Evolutionary conservation across 208 protist species (phyloP), one percentile per base, ranked within the genome.

Genomic region (Trypanosomatidae sp.): DNA sequence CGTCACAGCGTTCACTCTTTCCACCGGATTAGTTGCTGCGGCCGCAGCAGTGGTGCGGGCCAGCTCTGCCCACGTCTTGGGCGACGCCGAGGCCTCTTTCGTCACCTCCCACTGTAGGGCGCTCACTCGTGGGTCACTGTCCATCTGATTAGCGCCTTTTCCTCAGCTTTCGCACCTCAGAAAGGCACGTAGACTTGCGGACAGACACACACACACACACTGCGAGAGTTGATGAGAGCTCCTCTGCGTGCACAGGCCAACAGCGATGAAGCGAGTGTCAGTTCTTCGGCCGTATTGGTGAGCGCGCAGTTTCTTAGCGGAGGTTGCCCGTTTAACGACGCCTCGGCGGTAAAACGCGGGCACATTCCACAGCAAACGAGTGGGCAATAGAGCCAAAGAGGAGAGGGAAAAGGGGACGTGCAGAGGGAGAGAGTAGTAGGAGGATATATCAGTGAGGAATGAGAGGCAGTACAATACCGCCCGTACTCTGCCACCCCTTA

Each of bases 21-120:
- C 83, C 10, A 72, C 77, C 4, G 52, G 52, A 60, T 85, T 77
- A 1, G 55, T 41, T 15, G 65, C 79, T 56, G 79, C 22, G 62
- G 65, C 33, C 17, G 50, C 49, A 0, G 68, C 58, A 33, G 80
- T 82, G 43, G 69, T 73, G 36, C 74, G 73, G 22, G 81, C 73
- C 8, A 94, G 82, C 47, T 88, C 83, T n/a, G 88, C 62, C 91
- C 91, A 96, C 59, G 64, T 86, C 66, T 89, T 91, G 3, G 88
- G 75, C 55, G 81, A 88, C 17, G 70, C 17, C 22, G 65, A 13
- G 33, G 79, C 77, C 41, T 80, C 72, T 30, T 82, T 83, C 50
- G 84, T 44, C n/a, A 93, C 84, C 64, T 94, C 89, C 84, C 81
- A 84, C 65, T 93, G 76, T n/a, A 96, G 80, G 15, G 85, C 82